Evolutionary conservation across 371 early-diverging fungal species (phyloP), one percentile per base, ranked within the genome.

Genomic region (Rhizopus arrhizus): DNA sequence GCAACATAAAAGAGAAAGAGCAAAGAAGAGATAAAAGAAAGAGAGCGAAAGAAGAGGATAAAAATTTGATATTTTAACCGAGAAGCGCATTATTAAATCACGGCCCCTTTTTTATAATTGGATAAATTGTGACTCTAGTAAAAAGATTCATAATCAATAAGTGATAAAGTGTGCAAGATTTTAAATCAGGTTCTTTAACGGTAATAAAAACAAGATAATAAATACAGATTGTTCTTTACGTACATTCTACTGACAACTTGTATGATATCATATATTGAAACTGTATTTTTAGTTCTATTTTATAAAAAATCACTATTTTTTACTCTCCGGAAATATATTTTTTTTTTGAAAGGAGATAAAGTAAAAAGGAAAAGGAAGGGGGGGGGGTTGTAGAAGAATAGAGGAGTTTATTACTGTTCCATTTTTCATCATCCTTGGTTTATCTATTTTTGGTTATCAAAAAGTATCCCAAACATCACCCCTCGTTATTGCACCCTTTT

Each of bases 401-500:
- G 48, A 29, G 48, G 31, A 29, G 29, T 10, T 22, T 12, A 7
- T 48, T 28, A 9, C 7, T 7, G 5, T 29, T 8, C 48, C 28
- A 29, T 48, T 48, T 48, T 29, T 29, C 8, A 5, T 12, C 48
- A 38, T 38, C 40, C 40, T 38, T 38, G 6, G 40, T 38, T 38
- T 38, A 38, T 55, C 49, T 61, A 28, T 54, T 36, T 54, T 42
- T 46, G 42, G 29, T 36, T 22, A 29, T 22, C 31, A 41, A 28
- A 41, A 40, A 15, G 29, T 13, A 32, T 35, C 28, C 28, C 11
- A 5, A 6, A 40, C 38, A 22, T 22, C 15, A 13, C 43, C 43
- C 45, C 66, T 65, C 66, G 66, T 65, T 65, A 56, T 56, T 55
- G 56, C 33, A 50, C 53, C 51, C 65, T 59, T 56, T 56, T 65